phyloP scores from a whole-genome alignment of 768 basidiomycete species.

The Pulveroboletus ravenelii region DNA sequence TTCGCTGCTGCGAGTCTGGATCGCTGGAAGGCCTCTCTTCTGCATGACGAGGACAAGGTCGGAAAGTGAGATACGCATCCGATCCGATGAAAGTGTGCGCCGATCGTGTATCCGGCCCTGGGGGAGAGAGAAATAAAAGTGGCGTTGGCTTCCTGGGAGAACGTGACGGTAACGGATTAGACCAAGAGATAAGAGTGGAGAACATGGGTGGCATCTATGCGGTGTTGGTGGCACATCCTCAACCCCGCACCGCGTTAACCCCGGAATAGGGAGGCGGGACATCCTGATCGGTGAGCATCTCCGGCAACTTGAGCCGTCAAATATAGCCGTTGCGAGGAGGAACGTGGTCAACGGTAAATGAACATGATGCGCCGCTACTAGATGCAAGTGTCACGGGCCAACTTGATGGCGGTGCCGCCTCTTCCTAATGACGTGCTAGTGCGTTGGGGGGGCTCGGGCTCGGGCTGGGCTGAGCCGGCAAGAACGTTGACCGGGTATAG shows the following conservation, averaged over 20 bases:
- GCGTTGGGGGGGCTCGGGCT: too few relatives aligned
- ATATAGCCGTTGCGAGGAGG: not conserved
- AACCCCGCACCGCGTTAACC: not conserved
- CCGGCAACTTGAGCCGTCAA: not conserved
- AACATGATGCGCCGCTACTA: too few relatives aligned
- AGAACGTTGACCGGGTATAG: not conserved
- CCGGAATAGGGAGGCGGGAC: not conserved
- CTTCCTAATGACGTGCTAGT: not conserved
- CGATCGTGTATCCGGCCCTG: conserved; percentile 7
- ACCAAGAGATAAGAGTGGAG: conserved; percentile 4
- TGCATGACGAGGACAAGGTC: conserved; percentile 21
- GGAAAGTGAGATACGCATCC: conserved; percentile 19
- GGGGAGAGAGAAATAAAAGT: conserved; percentile 12
- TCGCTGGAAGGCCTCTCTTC: conserved; percentile 8
- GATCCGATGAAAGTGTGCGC: conserved; percentile 9
- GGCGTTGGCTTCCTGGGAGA: not conserved
- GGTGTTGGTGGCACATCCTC: conserved; percentile 4
- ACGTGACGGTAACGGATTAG: not conserved
- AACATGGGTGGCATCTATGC: conserved; percentile 10
- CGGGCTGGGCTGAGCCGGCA: not conserved
- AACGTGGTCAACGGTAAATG: too few relatives aligned
- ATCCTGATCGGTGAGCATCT: not conserved
- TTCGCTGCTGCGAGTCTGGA: not conserved
- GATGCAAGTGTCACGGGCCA: too few relatives aligned
- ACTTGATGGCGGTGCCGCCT: too few relatives aligned